Base-by-base conservation (phyloP, 1,284 basidiomycete genomes). In the Ustilago hordei region DNA sequence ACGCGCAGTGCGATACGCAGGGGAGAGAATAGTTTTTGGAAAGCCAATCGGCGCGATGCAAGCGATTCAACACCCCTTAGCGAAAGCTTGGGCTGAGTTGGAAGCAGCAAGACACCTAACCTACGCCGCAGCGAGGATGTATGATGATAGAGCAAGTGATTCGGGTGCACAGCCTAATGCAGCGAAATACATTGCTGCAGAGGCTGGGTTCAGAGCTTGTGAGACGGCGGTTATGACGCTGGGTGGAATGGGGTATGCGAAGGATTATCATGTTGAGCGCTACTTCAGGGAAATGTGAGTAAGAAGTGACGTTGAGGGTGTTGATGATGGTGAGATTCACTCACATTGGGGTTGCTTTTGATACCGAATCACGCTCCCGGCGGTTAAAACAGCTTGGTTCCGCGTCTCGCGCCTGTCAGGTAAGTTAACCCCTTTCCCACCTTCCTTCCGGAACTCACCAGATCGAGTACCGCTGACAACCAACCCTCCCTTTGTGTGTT, bases 171-270 rank as follows among this genome's bases (percentile, higher is more conserved):
- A 83, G 38, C 82, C 83, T 23, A 86, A 86, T 45, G 81, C 85
- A 17, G 85, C 85, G 2, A 86, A 86, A 71, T 84, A 84, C 62
- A 69, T 85, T 45, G 83, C 85, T 5, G 81, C 82, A 0, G 84
- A 85, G 57, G 83, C 84, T 31, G 85, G 82, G 11, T 85, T 73
- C 62, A 75, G 73, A 38, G 83, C 84, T 11, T 74, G 69, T 43
- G 69, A 76, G 52, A 73, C 72, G 4, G 62, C 69, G 43, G 66
- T 86, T 9, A 82, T 83, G 83, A 79, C 75, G 3, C 65, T 81
- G 15, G 85, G 85, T 4, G 85, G 85, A 2, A 85, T 86, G 83
- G 85, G 85, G 0, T 86, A 85, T 48, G 81, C 82, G 1, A 67
- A 60, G 5, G 84, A 85, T 36, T 86, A 71, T 60, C 78, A 68